Evolutionary conservation across 495 filamentous ascomycete species (phyloP), one percentile per base, ranked within the genome.

Genomic region (Niebla homalea): DNA sequence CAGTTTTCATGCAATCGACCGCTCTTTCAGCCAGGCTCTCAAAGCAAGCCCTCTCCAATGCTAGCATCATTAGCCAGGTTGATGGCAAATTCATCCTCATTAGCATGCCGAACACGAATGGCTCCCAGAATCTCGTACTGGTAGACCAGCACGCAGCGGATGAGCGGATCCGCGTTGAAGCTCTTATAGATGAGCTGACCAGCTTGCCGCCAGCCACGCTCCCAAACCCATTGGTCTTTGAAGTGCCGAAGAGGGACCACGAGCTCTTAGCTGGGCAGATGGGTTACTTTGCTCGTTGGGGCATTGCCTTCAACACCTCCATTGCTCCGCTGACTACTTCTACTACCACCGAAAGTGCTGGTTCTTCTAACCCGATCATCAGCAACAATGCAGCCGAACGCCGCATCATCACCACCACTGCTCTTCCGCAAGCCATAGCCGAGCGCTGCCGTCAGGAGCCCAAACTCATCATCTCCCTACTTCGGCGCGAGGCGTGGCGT

Each of bases 141-240:
- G 75, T 98, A 40, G 92, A 98, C 61, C 92, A 98, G 57, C 92
- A 98, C 61, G 92, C 92, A 10, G 92, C 90, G 1, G 87, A 93
- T 64, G 92, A 98, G 64, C 75, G 92, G 18, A 83, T 84, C 58
- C 77, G 83, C 5, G 76, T 96, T 7, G 92, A 98, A 63, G 60
- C 60, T 0, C 70, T 98, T 0, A 68, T 85, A 36, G 50, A 59
- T 18, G 75, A 79, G 10, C 60, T 82, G 5, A 77, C 68, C 56
- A 51, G 48, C 10, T 46, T 44, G 15, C 49, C 53, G 22, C 49
- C 49, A 21, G 52, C 49, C 0, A 20, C 54, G 2, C 61, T 75
- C 3, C 53, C 57, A 16, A 78, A 77, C 29, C 73, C 81, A 0
- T 62, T 90, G 5, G 60, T 61, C 1, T 85, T 90, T 57, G 69